Base-by-base conservation (phyloP, 2,329 filamentous ascomycete genomes). In the Davidsoniella eucalypti region DNA sequence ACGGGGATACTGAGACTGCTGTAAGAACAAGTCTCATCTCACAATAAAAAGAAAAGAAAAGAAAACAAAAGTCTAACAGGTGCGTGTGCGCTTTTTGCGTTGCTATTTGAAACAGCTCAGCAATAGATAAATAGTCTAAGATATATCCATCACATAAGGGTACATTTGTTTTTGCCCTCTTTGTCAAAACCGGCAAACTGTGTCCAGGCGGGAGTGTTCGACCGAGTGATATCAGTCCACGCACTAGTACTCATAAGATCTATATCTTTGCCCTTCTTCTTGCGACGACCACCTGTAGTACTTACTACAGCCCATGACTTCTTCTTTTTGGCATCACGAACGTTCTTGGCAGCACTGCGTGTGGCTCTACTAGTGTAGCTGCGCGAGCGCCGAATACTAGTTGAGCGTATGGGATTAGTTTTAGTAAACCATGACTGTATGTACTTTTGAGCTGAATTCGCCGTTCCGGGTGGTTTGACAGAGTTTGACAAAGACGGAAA, bases 321-420 rank as follows among this genome's bases (percentile, higher is more conserved):
- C 8, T 62, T 67, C 46, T 63, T 64, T 54, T 66, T 63, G 52
- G 76, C 76, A 54, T 80, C 76, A 16, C 71, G 68, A 25, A 80
- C 74, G 56, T 80, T 81, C 62, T 74, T 78, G 8, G 75, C 70
- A 5, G 76, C 76, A 51, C 75, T 77, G 25, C 75, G 66, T 58
- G 51, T 42, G n/a, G 52, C 52, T 7, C 52, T 36, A 39, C 76
- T 73, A 1, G 76, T 76, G 39, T 76, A 69, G 57, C 75, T 78
- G 37, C 66, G 67, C 23, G 66, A 68, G 33, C 73, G 64, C 50
- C 61, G 67, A 5, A 76, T 60, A 40, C 67, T 68, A 0, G 66
- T 65, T 53, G 66, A 38, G 14, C 42, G 51, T 14, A 33, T 45
- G 14, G 29, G 12, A 8, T 49, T 23, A 5, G 29, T n/a, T 18